A percentile compares a stretch with the other conserved stretches of the same genome.
Evolutionary conservation across 805 yeast species (phyloP).

Genomic region (Lachancea thermotolerans): DNA sequence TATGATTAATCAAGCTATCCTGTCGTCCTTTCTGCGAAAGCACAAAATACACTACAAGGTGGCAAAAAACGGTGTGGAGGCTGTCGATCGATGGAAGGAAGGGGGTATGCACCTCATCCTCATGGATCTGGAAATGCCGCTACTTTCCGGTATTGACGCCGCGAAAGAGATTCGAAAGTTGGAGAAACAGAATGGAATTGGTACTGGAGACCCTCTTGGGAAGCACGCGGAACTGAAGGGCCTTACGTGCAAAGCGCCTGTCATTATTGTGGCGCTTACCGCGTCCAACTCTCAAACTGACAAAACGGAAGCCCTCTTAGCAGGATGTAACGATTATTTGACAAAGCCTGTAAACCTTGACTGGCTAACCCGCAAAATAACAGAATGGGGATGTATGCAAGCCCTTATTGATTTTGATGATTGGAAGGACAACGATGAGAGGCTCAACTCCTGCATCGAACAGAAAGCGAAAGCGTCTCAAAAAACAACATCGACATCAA

Average conservation of each 20-base stretch:
- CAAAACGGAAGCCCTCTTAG: conserved; percentile 83
- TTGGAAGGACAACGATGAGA: conserved; percentile 44
- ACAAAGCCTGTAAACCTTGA: conserved; percentile 93
- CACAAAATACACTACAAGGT: conserved; percentile 78
- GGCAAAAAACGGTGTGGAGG: conserved; percentile 92
- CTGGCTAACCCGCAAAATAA: conserved; percentile 90
- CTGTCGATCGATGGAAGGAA: conserved; percentile 85
- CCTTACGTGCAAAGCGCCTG: conserved; percentile 67
- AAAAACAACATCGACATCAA: neutral
- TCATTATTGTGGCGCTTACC: conserved; percentile 95
- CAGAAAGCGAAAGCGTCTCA: neutral
- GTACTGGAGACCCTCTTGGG: conserved; percentile 29
- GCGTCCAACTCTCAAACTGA: conserved; percentile 84
- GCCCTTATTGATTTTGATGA: conserved; percentile 93
- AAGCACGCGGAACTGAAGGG: neutral
- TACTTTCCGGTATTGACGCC: conserved; percentile 92
- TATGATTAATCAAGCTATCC: conserved; percentile 84
- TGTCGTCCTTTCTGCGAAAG: conserved; percentile 80
- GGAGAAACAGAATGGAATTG: conserved; percentile 75
- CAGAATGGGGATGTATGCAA: conserved; percentile 99
- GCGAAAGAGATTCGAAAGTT: conserved; percentile 83
- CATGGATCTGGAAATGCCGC: conserved; percentile 97
- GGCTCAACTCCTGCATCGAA: neutral
- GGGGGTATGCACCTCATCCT: conserved; percentile 93
- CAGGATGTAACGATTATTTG: conserved; percentile 95